These are phyloP conservation scores for Dactylellina haptotyla DNA, from an alignment of 2,329 filamentous ascomycete species.

Conservation along the genomic window DNA sequence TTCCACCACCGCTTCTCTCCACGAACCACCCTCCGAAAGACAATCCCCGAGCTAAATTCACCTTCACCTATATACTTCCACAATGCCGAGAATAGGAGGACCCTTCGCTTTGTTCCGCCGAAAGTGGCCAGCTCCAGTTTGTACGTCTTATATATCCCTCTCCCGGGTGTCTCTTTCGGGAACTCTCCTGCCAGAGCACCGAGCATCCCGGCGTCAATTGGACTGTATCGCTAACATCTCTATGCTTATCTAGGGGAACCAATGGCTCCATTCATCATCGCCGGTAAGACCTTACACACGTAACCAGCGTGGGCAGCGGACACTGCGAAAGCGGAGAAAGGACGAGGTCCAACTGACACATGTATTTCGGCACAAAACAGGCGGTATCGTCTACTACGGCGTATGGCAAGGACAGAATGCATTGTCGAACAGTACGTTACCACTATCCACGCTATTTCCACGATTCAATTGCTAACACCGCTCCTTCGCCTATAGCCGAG, in stretches of 20 bases:
- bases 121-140: conserved; percentile 81
- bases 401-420: conserved; percentile 83
- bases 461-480: conserved; percentile 47
- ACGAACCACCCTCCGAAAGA: neutral
- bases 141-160: conserved; percentile 67
- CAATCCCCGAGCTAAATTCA: neutral
- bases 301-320: conserved; percentile 4
- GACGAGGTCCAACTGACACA: conserved; percentile 30
- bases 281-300: conserved; percentile 73
- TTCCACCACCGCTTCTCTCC: neutral
- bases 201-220: conserved; percentile 55
- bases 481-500: conserved; percentile 70
- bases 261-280: conserved; percentile 91
- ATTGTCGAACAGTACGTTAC: conserved; percentile 79
- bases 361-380: conserved; percentile 63
- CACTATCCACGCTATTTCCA: neutral
- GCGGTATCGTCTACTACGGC: conserved; percentile 87
- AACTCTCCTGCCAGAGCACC: conserved; percentile 38
- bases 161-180: conserved; percentile 60
- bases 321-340: neutral
- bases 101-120: conserved; percentile 70
- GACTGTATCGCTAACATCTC: conserved; percentile 55
- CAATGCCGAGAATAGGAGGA: conserved; percentile 45
- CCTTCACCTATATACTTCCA: conserved; percentile 2
- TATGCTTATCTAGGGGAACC: conserved; percentile 74